phyloP scores from a whole-genome alignment of 768 basidiomycete genomes.

The Hypsizygus marmoreus region DNA sequence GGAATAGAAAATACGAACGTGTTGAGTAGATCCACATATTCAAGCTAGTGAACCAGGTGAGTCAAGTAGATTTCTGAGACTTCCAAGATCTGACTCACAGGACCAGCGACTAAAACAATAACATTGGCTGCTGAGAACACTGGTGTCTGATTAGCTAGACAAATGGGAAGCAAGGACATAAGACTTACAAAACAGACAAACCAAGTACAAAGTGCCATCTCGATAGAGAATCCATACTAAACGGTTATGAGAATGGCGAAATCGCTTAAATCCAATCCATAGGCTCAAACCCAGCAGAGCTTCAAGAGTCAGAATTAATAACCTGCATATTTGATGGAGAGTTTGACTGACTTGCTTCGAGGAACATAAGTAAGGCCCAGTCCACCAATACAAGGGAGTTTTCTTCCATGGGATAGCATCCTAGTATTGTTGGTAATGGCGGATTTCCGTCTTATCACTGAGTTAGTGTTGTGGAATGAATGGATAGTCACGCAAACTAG shows the following conservation, averaged over 20 bases:
- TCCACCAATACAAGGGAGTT: background rate
- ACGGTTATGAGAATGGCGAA: slow-evolving; percentile 4
- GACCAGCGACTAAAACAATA: too few relatives aligned
- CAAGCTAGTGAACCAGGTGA: too few relatives aligned
- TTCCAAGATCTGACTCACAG: too few relatives aligned
- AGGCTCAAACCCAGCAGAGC: background rate
- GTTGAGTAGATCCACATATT: too few relatives aligned
- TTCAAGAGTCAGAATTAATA: background rate
- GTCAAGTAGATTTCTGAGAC: too few relatives aligned
- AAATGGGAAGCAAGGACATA: too few relatives aligned
- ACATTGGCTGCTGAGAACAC: too few relatives aligned
- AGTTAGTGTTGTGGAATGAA: background rate
- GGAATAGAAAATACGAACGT: too few relatives aligned
- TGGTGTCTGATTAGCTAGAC: too few relatives aligned
- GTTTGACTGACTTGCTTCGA: background rate
- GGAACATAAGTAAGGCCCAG: background rate
- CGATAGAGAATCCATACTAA: slow-evolving; percentile 2
- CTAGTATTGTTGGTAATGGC: slow-evolving; percentile 1
- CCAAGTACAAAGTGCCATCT: too few relatives aligned
- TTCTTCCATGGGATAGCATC: slow-evolving; percentile 1
- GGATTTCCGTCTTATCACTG: background rate
- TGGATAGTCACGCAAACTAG: background rate
- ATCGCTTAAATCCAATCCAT: slow-evolving; percentile 6
- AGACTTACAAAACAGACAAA: too few relatives aligned
- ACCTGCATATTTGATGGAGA: background rate